These are phyloP conservation scores for Suhomyces tanzawaensis DNA, from an alignment of 805 yeast species.

Conservation along the genomic window DNA sequence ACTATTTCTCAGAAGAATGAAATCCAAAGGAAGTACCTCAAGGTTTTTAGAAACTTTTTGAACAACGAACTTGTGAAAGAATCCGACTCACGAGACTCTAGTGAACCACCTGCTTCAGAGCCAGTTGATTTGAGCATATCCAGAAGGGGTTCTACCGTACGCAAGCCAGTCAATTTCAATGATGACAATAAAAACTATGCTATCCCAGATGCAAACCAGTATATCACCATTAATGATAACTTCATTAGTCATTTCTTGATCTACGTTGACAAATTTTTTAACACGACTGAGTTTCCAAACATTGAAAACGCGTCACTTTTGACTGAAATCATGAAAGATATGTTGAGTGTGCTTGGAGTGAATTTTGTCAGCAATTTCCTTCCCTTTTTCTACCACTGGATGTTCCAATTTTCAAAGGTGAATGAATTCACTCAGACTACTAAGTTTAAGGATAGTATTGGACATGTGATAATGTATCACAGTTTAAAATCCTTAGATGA, in stretches of 20 bases:
- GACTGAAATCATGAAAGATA: slow-evolving; percentile 20
- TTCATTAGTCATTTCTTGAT: slow-evolving; percentile 39
- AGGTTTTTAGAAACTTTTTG: slow-evolving; percentile 36
- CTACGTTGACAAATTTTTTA: slow-evolving; percentile 32
- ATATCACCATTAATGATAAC: slow-evolving; percentile 42
- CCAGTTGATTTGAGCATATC: neutral
- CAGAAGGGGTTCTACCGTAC: neutral
- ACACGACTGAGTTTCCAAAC: slow-evolving; percentile 20
- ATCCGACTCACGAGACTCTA: slow-evolving; percentile 1
- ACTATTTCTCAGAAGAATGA: slow-evolving; percentile 23
- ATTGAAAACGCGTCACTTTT: slow-evolving; percentile 23
- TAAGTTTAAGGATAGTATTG: slow-evolving; percentile 32
- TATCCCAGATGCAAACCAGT: slow-evolving; percentile 42
- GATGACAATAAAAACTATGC: slow-evolving; percentile 16
- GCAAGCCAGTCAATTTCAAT: slow-evolving; percentile 13
- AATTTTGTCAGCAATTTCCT: slow-evolving; percentile 46
- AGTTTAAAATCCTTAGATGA: slow-evolving; percentile 26
- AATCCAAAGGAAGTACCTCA: slow-evolving; percentile 40
- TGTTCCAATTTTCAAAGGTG: slow-evolving; percentile 16
- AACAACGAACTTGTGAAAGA: slow-evolving; percentile 25
- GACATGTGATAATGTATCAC: slow-evolving; percentile 27
- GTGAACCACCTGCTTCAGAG: neutral
- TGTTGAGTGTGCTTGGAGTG: slow-evolving; percentile 39
- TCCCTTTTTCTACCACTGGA: slow-evolving; percentile 48
- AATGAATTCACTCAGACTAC: slow-evolving; percentile 10